Conservation (phyloP, 768 basidiomycete genomes). For the Brasilioporus rufonigricans region DNA sequence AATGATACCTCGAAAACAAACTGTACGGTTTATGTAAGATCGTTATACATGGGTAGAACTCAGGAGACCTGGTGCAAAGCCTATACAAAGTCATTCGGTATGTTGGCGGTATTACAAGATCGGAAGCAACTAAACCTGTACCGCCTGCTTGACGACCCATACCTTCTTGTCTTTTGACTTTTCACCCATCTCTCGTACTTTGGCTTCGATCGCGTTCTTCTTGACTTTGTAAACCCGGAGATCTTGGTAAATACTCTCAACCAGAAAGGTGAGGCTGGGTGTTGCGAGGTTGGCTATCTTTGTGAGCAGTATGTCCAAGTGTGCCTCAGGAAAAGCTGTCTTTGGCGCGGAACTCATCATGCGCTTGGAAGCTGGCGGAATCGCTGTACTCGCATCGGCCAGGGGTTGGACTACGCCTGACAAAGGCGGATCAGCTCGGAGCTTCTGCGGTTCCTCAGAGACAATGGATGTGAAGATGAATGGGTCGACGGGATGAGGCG, state of each 20-base stretch:
- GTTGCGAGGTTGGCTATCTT: constrained; percentile 63
- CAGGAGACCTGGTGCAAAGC: constrained; percentile 6
- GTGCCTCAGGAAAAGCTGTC: constrained; percentile 64
- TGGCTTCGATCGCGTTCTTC: constrained; percentile 82
- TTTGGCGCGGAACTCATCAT: constrained; percentile 39
- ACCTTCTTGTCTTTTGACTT: constrained; percentile 70
- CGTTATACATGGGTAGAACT: neutral
- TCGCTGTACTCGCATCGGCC: constrained; percentile 7
- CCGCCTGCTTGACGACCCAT: constrained; percentile 60
- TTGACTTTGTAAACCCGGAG: constrained; percentile 69
- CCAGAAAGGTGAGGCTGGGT: constrained; percentile 59
- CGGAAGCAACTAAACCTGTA: constrained; percentile 5
- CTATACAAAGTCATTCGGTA: constrained; percentile 5
- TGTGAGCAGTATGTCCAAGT: constrained; percentile 58
- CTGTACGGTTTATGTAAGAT: neutral
- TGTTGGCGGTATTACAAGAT: neutral
- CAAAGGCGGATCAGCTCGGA: constrained; percentile 32
- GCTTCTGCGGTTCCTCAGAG: constrained; percentile 34
- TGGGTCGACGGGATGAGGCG: constrained; percentile 70
- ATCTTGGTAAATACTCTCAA: constrained; percentile 72
- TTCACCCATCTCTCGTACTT: constrained; percentile 72
- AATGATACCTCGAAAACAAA: constrained; percentile 3
- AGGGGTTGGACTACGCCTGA: constrained; percentile 35
- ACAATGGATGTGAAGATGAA: constrained; percentile 66
- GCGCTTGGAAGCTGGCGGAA: constrained; percentile 27